Percentiles rank a stretch among this genome's conserved stretches.
These are phyloP conservation scores for Viola pubescens DNA, from an alignment of 441 rosid genomes.

Conservation along the genomic window DNA sequence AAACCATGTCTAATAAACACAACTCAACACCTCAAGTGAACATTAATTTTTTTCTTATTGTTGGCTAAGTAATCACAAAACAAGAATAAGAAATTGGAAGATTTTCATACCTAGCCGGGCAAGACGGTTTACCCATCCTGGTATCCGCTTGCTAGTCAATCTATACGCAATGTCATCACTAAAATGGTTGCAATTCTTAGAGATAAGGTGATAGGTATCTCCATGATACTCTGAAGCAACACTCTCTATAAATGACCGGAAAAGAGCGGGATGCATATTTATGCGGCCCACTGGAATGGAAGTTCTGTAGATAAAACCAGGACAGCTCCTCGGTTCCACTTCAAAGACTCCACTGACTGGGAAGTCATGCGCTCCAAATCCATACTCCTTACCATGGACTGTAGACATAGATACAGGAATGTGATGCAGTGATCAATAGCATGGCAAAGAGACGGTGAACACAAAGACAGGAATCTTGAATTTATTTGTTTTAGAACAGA, in stretches of 20 bases:
- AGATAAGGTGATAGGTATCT: constrained; percentile 71
- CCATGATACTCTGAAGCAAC: constrained; percentile 69
- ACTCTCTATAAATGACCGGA: constrained; percentile 49
- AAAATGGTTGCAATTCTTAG: constrained; percentile 80
- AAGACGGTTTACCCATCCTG: constrained; percentile 80
- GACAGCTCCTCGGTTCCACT: constrained; percentile 71
- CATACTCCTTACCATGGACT: constrained; percentile 79
- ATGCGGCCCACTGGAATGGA: constrained; percentile 40
- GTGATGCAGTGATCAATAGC: neutral
- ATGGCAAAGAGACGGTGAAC: neutral
- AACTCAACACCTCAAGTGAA: too few species aligned
- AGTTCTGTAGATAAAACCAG: constrained; percentile 57
- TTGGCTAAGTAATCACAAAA: neutral
- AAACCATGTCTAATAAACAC: too few species aligned
- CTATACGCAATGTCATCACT: constrained; percentile 51
- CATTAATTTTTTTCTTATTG: too few species aligned
- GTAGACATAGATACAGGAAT: constrained; percentile 17
- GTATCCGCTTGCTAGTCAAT: constrained; percentile 46
- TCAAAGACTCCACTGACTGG: constrained; percentile 77
- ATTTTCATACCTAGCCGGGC: constrained; percentile 54
- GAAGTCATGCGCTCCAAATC: constrained; percentile 80
- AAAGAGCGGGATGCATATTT: constrained; percentile 43
- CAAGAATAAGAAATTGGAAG: neutral
- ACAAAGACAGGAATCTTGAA: constrained; percentile 5
- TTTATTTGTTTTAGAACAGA: constrained; percentile 2